phyloP scores from a whole-genome alignment of 805 yeast genomes.

The Komagataella phaffii region DNA sequence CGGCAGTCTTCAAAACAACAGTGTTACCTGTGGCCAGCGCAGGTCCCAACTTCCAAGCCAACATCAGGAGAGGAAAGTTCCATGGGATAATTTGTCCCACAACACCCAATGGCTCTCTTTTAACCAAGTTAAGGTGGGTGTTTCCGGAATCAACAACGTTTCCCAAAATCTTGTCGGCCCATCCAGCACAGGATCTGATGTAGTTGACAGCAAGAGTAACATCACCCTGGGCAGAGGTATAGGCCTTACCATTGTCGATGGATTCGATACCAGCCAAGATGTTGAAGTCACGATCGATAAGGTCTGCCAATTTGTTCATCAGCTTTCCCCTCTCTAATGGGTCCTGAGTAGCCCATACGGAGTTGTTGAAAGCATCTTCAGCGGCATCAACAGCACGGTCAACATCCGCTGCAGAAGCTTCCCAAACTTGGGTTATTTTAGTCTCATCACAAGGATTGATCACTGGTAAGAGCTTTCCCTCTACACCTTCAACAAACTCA shows the following conservation, averaged over 20 bases:
- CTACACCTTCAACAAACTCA: constrained; percentile 27
- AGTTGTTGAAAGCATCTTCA: constrained; percentile 48
- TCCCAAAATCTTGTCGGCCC: constrained; percentile 62
- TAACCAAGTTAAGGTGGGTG: constrained; percentile 46
- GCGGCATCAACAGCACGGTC: constrained; percentile 85
- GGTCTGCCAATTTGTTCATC: constrained; percentile 33
- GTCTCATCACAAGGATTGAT: constrained; percentile 62
- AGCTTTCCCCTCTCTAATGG: constrained; percentile 32
- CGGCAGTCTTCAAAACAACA: constrained; percentile 50
- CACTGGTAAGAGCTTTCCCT: constrained; percentile 47
- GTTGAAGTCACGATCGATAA: constrained; percentile 34
- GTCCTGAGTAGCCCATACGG: constrained; percentile 34
- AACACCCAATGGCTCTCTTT: constrained; percentile 55
- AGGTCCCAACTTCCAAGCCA: constrained; percentile 59
- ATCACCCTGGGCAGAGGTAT: constrained; percentile 39
- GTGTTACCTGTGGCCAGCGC: constrained; percentile 58
- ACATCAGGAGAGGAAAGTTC: constrained; percentile 61
- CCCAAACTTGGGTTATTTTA: constrained; percentile 52
- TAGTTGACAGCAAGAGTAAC: constrained; percentile 41
- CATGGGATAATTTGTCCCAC: constrained; percentile 64
- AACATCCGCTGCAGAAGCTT: constrained; percentile 65
- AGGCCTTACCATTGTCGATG: constrained; percentile 46
- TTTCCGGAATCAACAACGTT: constrained; percentile 45
- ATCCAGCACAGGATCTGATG: constrained; percentile 58
- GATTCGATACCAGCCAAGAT: constrained; percentile 44